phyloP scores from a whole-genome alignment of 768 basidiomycete species.

The Russula brevipes region DNA sequence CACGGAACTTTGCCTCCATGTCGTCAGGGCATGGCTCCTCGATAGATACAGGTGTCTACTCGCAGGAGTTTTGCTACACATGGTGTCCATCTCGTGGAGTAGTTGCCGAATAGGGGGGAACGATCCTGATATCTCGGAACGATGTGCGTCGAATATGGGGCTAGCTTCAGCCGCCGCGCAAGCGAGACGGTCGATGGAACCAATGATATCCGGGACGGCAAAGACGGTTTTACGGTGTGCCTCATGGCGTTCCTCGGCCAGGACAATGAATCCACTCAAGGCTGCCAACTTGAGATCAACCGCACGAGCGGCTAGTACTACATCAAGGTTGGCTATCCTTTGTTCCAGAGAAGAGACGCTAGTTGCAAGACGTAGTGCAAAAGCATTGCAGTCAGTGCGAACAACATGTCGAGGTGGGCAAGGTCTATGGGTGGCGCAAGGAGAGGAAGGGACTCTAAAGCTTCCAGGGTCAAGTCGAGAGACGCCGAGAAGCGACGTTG shows the following conservation, averaged over 20 bases:
- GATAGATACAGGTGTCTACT: slow-evolving; percentile 46
- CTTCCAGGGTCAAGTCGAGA: slow-evolving; percentile 36
- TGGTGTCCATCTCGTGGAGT: slow-evolving; percentile 52
- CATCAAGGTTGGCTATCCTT: slow-evolving; percentile 10
- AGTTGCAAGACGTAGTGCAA: slow-evolving; percentile 40
- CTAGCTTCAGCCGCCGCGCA: slow-evolving; percentile 37
- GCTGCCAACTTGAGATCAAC: slow-evolving; percentile 17
- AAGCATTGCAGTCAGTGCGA: slow-evolving; percentile 64
- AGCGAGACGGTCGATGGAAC: slow-evolving; percentile 36
- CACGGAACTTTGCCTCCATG: slow-evolving; percentile 13
- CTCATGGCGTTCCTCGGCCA: slow-evolving; percentile 34
- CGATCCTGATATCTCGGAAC: slow-evolving; percentile 40
- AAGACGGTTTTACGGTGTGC: slow-evolving; percentile 37
- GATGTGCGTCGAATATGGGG: slow-evolving; percentile 32
- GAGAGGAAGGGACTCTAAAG: slow-evolving; percentile 31
- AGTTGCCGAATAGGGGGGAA: slow-evolving; percentile 52
- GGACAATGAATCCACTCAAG: slow-evolving; percentile 1
- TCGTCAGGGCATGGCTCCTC: slow-evolving; percentile 47
- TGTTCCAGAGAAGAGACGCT: slow-evolving; percentile 30
- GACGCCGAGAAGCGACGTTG: slow-evolving; percentile 35
- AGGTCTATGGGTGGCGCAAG: slow-evolving; percentile 53
- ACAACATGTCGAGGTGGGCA: slow-evolving; percentile 56
- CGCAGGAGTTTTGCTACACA: slow-evolving; percentile 40
- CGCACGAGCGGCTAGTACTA: slow-evolving; percentile 9
- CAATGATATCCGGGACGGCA: slow-evolving; percentile 28